Evolutionary conservation across 305 asterid species (phyloP).

Genomic region (Fraxinus sp.): DNA sequence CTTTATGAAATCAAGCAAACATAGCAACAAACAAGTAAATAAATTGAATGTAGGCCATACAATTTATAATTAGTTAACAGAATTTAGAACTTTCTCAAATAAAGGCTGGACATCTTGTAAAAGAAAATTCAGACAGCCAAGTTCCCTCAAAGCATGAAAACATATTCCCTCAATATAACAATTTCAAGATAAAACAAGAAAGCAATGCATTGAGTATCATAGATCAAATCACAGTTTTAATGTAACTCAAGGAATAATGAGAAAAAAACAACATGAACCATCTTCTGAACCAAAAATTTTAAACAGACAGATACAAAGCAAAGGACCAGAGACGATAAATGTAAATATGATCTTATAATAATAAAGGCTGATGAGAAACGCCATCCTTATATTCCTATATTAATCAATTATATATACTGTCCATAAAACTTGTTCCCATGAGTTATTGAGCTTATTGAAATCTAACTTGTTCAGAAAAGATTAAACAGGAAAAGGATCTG

Average conservation of each 20-base stretch:
- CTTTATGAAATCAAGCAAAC: background rate
- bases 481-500: constrained; percentile 24
- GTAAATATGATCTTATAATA: constrained; percentile 9
- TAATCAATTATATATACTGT: constrained; percentile 28
- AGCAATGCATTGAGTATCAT: background rate
- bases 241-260: background rate
- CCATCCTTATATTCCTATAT: constrained; percentile 4
- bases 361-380: constrained; percentile 19
- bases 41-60: background rate
- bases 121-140: background rate
- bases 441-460: constrained; percentile 37
- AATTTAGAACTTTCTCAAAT: background rate
- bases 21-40: background rate
- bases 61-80: background rate
- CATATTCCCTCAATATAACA: background rate
- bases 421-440: constrained; percentile 31
- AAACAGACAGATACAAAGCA: constrained; percentile 20
- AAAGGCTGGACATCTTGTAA: background rate
- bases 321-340: constrained; percentile 22
- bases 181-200: background rate
- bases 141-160: background rate
- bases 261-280: constrained; percentile 11
- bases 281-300: background rate
- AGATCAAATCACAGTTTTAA: background rate
- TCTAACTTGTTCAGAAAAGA: constrained; percentile 27